phyloP scores from a whole-genome alignment of 2,329 filamentous ascomycete genomes.

The Diaporthe amygdali region DNA sequence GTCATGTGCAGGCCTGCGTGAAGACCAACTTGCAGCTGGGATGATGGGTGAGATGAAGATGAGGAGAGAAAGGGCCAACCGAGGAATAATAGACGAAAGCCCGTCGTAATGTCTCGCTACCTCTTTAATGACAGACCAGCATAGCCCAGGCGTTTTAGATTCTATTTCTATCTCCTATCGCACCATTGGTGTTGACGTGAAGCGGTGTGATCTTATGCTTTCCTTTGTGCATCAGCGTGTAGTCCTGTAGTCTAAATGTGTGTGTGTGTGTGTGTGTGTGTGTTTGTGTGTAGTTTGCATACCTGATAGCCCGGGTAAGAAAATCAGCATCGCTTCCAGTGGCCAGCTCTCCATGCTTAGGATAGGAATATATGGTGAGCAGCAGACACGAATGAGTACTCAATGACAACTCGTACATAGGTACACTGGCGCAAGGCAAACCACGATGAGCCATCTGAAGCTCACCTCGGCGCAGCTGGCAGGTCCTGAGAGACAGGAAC shows the following conservation, averaged over 20 bases:
- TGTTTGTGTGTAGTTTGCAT: not conserved
- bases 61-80: not conserved
- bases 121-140: not conserved
- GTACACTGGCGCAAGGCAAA: not conserved
- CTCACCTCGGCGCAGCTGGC: not conserved
- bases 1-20: not conserved
- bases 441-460: not conserved
- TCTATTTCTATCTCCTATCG: not conserved
- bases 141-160: constrained; percentile 1
- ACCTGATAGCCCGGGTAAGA: not conserved
- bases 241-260: not conserved
- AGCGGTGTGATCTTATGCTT: not conserved
- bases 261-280: not conserved
- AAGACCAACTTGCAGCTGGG: not conserved
- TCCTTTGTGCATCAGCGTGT: too few species aligned
- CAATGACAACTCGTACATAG: not conserved
- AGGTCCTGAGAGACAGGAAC: not conserved
- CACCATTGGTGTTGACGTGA: not conserved
- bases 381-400: not conserved
- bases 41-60: not conserved
- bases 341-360: not conserved
- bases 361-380: not conserved
- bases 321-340: too few species aligned
- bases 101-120: not conserved
- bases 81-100: not conserved